phyloP scores from a whole-genome alignment of 1,284 basidiomycete genomes.

The Fomitopsis betulina region DNA sequence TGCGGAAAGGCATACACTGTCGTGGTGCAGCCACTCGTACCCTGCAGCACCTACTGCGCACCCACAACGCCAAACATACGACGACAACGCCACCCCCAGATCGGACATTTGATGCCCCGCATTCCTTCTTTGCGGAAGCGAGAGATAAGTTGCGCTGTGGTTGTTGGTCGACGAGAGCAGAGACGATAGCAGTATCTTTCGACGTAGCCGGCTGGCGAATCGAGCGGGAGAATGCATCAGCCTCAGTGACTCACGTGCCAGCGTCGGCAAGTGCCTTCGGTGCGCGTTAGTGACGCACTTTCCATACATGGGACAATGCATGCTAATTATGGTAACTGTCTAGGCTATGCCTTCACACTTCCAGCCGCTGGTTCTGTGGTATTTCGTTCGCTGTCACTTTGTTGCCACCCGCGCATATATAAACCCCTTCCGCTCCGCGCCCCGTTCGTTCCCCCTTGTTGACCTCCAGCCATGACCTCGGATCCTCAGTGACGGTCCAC shows the following conservation, averaged over 20 bases:
- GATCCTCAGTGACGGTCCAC: not conserved
- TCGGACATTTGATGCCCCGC: not conserved
- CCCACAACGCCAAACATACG: not conserved
- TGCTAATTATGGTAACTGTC: not conserved
- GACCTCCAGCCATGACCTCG: not conserved
- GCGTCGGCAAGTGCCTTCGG: too few species aligned
- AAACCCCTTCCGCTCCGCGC: not conserved
- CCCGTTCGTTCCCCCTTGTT: not conserved
- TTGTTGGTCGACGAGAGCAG: not conserved
- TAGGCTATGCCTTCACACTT: too few species aligned
- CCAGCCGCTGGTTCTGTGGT: too few species aligned
- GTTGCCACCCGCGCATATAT: not conserved
- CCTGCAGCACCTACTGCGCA: not conserved
- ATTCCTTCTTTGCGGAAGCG: not conserved
- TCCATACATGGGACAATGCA: not conserved
- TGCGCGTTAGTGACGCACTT: not conserved
- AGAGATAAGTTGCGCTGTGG: not conserved
- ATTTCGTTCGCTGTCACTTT: too few species aligned
- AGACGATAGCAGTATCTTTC: too few species aligned
- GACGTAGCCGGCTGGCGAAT: too few species aligned
- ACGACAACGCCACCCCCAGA: slow-evolving; percentile 1
- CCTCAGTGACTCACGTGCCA: too few species aligned
- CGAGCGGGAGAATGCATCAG: too few species aligned
- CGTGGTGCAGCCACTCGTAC: not conserved
- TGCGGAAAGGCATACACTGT: too few species aligned